Base-by-base conservation (phyloP, 495 filamentous ascomycete genomes). In the Xylaria scruposa region DNA sequence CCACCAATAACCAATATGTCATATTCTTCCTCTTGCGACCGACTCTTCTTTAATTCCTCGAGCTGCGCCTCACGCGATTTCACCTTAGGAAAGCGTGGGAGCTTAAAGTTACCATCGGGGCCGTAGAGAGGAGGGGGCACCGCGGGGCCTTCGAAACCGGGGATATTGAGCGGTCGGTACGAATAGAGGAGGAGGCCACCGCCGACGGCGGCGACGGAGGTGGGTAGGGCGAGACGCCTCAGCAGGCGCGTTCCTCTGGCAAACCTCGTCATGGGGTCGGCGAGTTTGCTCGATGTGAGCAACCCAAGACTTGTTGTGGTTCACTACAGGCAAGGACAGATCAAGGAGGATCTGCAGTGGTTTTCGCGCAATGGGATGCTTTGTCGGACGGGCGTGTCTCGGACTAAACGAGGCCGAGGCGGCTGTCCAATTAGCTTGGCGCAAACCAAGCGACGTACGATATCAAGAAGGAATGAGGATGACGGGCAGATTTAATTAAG, bases 1-100 rank as follows among this genome's bases (percentile, higher is more conserved):
- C 89, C 95, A 62, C 96, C 96, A 79, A 98, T 97, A 44, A 99
- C 86, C 59, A 98, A 81, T 67, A 99, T 83, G 80, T 98, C 96
- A 81, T 99, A 98, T 44, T 86, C 84, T 44, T 85, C 83, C 7
- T 83, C 82, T 21, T 78, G 71, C 40, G 60, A 64, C 26, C 75
- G 77, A 69, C 86, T 82, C 78, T 82, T 83, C 76, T 86, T 86
- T 67, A 92, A 78, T 60, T 88, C 87, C 75, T 81, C 83, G 70
- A 92, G 88, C 81, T 91, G 90, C 77, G 91, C 89, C 31, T 85
- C 82, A 66, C 94, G 87, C 29, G 86, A 87, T 80, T 95, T 96
- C 69, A 94, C 88, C 21, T 82, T 81, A 9, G 94, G 94, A 78
- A 97, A 97, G 49, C 90, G 89, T 1, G 94, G 94, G 7, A 94